Evolutionary conservation across 768 basidiomycete genomes (phyloP), one percentile per base, ranked within the genome.

Genomic region (Boletus rex-veris): DNA sequence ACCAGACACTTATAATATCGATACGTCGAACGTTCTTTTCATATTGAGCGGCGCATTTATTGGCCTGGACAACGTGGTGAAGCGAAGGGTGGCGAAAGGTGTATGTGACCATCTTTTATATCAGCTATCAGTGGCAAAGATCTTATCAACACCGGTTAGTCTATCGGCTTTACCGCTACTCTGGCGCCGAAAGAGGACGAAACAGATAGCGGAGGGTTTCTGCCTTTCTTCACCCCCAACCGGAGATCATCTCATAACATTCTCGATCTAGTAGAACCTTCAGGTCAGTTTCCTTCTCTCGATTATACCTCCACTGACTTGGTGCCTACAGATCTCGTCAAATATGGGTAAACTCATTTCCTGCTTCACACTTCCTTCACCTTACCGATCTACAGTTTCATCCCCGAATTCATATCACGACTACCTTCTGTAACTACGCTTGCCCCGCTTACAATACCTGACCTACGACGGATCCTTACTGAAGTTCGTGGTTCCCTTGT

Each of bases 31-130:
- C 62, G 83, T 98, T 24, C 74, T 98, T n/a, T 98, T 98, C 71
- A 89, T 98, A 55, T 68, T 96, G 11, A 94, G 92, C 46, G 96
- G 96, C 2, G 96, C 96, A 2, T 97, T 97, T 65, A 93, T 97
- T 10, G 95, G 95, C 1, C 72, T 98, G 45, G 94, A 97, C 40
- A 81, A 77, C 47, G 73, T 98, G 24, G 83, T 98, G 58, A 86
- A 85, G 66, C 77, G 85, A 49, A 79, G 94, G 37, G 77, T 92
- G 11, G 83, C 86, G 11, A 93, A 92, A 73, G 92, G 92, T 7
- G 93, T 94, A 67, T 60, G 88, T 77, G 26, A 24, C 45, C 11
- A 36, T n/a, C 24, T 28, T 26, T 50, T n/a, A 30, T 45, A 10
- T 11, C 30, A 10, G 37, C 45, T 15, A 28, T 15, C 1, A 36